phyloP scores from a whole-genome alignment of 306 rosid species.

The Sesbania bispinosa region DNA sequence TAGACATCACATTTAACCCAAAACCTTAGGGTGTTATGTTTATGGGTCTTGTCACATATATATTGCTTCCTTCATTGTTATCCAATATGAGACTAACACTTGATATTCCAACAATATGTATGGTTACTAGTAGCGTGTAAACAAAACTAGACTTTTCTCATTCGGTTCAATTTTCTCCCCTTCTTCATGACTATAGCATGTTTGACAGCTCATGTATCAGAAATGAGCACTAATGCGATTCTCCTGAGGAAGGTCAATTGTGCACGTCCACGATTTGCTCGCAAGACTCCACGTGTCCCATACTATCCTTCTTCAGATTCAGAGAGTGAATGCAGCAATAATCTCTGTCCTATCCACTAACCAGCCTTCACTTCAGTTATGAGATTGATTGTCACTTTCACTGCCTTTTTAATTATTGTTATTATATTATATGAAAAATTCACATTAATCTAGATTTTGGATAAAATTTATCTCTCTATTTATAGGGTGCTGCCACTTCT shows the following conservation, averaged over 20 bases:
- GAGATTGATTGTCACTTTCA: background rate
- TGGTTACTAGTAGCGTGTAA: background rate
- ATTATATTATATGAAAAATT: conserved; percentile 13
- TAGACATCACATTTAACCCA: too few relatives aligned
- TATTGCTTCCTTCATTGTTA: too few relatives aligned
- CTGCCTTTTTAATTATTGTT: too few relatives aligned
- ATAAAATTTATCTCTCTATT: conserved; percentile 22
- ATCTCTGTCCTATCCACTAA: background rate
- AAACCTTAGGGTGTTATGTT: too few relatives aligned
- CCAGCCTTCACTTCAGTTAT: background rate
- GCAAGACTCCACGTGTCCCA: conserved; percentile 28
- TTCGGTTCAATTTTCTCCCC: too few relatives aligned
- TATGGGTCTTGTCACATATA: too few relatives aligned
- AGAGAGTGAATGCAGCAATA: background rate
- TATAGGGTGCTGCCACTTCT: conserved; percentile 23
- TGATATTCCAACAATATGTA: too few relatives aligned
- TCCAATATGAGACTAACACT: too few relatives aligned
- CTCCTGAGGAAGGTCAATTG: background rate
- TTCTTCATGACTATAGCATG: background rate
- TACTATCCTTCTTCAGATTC: too few relatives aligned
- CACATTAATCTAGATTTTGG: conserved; percentile 7
- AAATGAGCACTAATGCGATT: background rate
- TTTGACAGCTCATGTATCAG: background rate
- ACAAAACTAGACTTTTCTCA: background rate
- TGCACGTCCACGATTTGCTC: conserved; percentile 9